Evolutionary conservation across 1,284 basidiomycete species (phyloP).

Genomic region (Boletus smithii): DNA sequence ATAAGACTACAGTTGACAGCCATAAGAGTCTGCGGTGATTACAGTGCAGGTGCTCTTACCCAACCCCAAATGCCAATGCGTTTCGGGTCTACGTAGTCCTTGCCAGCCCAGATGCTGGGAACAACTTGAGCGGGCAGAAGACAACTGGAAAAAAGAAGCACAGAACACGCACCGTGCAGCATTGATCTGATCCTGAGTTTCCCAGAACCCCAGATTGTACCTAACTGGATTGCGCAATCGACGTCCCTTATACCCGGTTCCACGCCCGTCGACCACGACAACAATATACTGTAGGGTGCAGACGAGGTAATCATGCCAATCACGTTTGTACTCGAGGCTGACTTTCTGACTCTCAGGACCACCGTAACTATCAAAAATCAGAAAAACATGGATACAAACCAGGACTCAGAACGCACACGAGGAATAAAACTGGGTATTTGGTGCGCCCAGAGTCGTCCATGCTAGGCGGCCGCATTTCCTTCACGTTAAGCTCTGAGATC

Average conservation of each 20-base stretch:
- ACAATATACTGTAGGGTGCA: conserved; percentile 83
- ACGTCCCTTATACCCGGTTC: conserved; percentile 89
- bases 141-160: conserved; percentile 4
- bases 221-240: conserved; percentile 80
- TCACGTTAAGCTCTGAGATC: conserved; percentile 72
- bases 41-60: conserved; percentile 48
- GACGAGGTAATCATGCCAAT: conserved; percentile 88
- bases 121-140: conserved; percentile 7
- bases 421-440: conserved; percentile 90
- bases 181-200: conserved; percentile 84
- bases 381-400: background rate
- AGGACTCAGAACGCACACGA: conserved; percentile 49
- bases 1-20: conserved; percentile 60
- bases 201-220: conserved; percentile 81
- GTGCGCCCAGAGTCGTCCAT: conserved; percentile 91
- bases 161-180: conserved; percentile 66
- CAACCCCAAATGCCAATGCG: conserved; percentile 95
- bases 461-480: conserved; percentile 86
- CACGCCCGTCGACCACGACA: conserved; percentile 88
- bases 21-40: conserved; percentile 7
- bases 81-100: conserved; percentile 74
- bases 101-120: conserved; percentile 67
- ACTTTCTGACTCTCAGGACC: conserved; percentile 86
- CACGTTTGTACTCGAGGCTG: conserved; percentile 59
- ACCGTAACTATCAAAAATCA: conserved; percentile 63